These are phyloP conservation scores for Cytospora schulzeri DNA, from an alignment of 2,329 filamentous ascomycete species.

Conservation along the genomic window DNA sequence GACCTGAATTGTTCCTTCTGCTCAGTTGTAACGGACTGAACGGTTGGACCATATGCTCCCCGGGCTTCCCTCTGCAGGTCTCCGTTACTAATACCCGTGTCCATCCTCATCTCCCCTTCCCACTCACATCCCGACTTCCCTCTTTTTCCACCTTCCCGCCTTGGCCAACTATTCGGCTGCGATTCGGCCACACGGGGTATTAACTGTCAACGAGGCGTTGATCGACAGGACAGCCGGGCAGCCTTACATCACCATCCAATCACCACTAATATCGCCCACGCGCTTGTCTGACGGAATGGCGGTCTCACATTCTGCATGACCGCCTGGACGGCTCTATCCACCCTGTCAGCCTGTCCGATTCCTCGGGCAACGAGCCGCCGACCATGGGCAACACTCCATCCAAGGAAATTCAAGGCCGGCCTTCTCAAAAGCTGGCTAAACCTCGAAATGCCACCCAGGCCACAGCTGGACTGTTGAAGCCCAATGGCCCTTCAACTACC, in stretches of 20 bases:
- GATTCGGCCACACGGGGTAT: background rate
- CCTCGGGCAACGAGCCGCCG: constrained; percentile 14
- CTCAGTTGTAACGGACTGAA: background rate
- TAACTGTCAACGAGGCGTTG: background rate
- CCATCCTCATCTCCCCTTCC: constrained; percentile 5
- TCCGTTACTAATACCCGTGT: constrained; percentile 14
- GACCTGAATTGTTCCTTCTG: background rate
- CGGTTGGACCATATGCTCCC: constrained; percentile 12
- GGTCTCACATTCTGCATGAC: constrained; percentile 22
- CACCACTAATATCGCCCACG: background rate
- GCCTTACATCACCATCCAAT: constrained; percentile 19
- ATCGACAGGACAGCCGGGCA: constrained; percentile 7
- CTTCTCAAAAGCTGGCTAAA: constrained; percentile 27
- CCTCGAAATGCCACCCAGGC: constrained; percentile 16
- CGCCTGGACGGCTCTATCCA: constrained; percentile 2
- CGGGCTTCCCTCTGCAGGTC: background rate
- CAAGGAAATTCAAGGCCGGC: constrained; percentile 22
- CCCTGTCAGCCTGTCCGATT: constrained; percentile 7
- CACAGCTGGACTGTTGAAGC: constrained; percentile 8
- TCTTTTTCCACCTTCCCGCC: background rate
- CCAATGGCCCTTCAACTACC: constrained; percentile 8
- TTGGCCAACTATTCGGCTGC: constrained; percentile 1
- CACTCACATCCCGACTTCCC: background rate
- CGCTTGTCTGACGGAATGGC: constrained; percentile 25
- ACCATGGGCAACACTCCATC: constrained; percentile 28